Evolutionary conservation across 1,284 basidiomycete genomes (phyloP), one percentile per base, ranked within the genome.

Genomic region (Ceraceosorus guamensis): DNA sequence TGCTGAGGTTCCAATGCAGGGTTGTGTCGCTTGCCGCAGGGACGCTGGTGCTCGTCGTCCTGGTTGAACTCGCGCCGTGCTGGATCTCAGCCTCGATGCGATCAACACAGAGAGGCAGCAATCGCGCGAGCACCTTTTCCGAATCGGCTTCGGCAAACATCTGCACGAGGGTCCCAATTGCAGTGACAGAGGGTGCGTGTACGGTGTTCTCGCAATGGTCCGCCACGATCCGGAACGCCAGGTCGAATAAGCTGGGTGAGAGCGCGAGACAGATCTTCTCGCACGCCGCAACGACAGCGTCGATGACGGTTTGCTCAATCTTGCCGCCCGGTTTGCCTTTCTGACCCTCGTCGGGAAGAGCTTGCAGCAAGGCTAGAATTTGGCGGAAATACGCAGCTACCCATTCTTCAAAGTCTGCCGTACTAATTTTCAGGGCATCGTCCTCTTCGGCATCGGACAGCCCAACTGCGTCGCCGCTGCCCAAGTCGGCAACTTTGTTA

Each of bases 1-100:
- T 56, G 68, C 75, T 66, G 51, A 57, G 50, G 78, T 87, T 91
- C 90, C 92, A 97, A 76, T 96, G 91, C 52, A 98, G 79, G 0
- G 89, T 87, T 1, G 90, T 91, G 70, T 98, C 93, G 5, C 88
- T 88, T 4, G 89, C 84, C 1, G 89, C 81, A 0, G 89, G 87
- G 16, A 87, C 84, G 5, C 84, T 85, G 0, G 90, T 91, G 2
- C 86, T 86, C 1, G 91, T 97, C 6, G 90, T 96, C 33, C 90
- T 82, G 37, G 86, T 81, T 57, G 88, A 89, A n/a, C 90, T 92
- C 0, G 95, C 92, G 1, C 95, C 95, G 61, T 90, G 84, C 62
- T 84, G 87, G 48, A 98, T 78, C 76, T 98, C 93, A 50, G 85
- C 83, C 59, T 86, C 83, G 55, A 97, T 91, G 68, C 89, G 86